Percentiles rank a stretch among this genome's conserved stretches.
These are phyloP conservation scores for Aspergillus sergii DNA, from an alignment of 2,329 filamentous ascomycete genomes.

Conservation along the genomic window DNA sequence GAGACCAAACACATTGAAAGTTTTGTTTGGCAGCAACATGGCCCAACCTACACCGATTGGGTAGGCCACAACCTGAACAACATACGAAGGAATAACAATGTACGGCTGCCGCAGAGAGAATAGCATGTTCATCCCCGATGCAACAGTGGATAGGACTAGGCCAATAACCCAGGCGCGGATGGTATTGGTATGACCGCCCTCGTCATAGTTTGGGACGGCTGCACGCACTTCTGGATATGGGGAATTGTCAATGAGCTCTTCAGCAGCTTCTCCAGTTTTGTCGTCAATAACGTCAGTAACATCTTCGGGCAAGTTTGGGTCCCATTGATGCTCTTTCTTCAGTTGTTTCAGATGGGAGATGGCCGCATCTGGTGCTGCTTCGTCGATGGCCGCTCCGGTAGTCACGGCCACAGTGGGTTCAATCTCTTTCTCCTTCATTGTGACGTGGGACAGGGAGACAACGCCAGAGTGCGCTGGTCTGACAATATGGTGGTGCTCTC, in stretches of 20 bases:
- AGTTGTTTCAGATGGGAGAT: conserved; percentile 54
- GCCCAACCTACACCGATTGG: conserved; percentile 51
- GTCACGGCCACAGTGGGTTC: neutral
- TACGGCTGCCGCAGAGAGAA: conserved; percentile 61
- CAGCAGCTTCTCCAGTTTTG: conserved; percentile 60
- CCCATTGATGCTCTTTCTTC: conserved; percentile 63
- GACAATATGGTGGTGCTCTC: neutral
- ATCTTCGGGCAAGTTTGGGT: conserved; percentile 67
- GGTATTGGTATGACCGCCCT: conserved; percentile 66
- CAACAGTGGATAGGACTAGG: conserved; percentile 62
- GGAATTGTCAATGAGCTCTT: conserved; percentile 66
- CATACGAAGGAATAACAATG: conserved; percentile 62
- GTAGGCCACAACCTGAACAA: conserved; percentile 65
- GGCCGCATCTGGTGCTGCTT: conserved; percentile 22
- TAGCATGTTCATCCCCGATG: conserved; percentile 64
- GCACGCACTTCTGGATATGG: conserved; percentile 69
- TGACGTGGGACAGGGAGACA: neutral
- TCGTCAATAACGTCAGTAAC: conserved; percentile 63
- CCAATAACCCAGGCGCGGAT: conserved; percentile 67
- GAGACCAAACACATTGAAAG: conserved; percentile 41
- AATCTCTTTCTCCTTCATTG: conserved; percentile 1
- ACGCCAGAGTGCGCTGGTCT: neutral
- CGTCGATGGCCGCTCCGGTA: neutral
- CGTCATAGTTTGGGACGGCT: conserved; percentile 66
- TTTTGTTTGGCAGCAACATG: conserved; percentile 38